A percentile compares a stretch with the other conserved stretches of the same genome.
phyloP scores from a whole-genome alignment of 768 basidiomycete genomes.

The Hysterangium stoloniferum region DNA sequence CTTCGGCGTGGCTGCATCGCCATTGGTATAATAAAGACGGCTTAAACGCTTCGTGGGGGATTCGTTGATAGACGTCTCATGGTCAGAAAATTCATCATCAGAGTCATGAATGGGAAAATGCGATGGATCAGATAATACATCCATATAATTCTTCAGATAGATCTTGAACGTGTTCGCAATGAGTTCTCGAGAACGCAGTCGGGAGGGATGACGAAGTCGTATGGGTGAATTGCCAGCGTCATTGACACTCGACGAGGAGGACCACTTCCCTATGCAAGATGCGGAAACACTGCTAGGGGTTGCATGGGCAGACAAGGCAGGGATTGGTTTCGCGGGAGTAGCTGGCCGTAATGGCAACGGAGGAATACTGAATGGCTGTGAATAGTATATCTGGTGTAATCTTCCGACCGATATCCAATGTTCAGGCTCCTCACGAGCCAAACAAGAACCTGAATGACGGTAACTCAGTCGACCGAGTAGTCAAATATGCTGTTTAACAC shows the following conservation, averaged over 20 bases:
- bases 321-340: slow-evolving; percentile 6
- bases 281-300: slow-evolving; percentile 8
- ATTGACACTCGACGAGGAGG: not conserved
- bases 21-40: not conserved
- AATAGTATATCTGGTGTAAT: slow-evolving; percentile 49
- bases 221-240: slow-evolving; percentile 23
- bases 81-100: not conserved
- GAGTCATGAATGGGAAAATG: no score
- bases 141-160: slow-evolving; percentile 76
- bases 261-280: slow-evolving; percentile 18
- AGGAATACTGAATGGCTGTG: slow-evolving; percentile 47
- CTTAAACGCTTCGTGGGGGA: slow-evolving; percentile 1
- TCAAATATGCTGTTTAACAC: slow-evolving; percentile 14
- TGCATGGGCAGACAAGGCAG: not conserved
- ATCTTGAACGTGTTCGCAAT: slow-evolving; percentile 65
- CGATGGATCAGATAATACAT: slow-evolving; percentile 22
- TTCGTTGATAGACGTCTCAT: not conserved
- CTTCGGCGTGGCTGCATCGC: not conserved
- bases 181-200: slow-evolving; percentile 57
- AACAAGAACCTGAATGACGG: slow-evolving; percentile 14
- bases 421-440: slow-evolving; percentile 49
- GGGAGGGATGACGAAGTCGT: slow-evolving; percentile 66
- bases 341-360: slow-evolving; percentile 13
- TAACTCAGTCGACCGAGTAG: not conserved
- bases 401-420: slow-evolving; percentile 48